Conservation (phyloP, 305 asterid species). For the Solanum hybrid region DNA sequence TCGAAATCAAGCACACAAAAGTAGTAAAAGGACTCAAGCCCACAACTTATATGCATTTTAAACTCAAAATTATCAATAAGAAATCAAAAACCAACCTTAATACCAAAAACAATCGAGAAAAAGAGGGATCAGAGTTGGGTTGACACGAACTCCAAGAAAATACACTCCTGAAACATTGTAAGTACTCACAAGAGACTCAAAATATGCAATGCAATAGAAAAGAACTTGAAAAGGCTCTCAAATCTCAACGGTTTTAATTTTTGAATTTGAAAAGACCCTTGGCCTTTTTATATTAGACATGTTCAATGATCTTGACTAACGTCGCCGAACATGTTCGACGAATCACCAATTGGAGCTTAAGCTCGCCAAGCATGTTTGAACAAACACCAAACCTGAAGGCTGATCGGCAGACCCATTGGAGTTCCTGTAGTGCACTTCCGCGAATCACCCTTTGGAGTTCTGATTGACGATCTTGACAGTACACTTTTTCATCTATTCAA, state of each 20-base stretch:
- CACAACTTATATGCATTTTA: not conserved
- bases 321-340: not conserved
- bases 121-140: not conserved
- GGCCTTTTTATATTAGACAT: not conserved
- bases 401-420: not conserved
- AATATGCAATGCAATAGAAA: not conserved
- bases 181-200: not conserved
- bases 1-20: not conserved
- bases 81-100: not conserved
- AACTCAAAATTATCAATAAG: not conserved
- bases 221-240: too few relatives aligned
- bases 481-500: not conserved
- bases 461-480: not conserved
- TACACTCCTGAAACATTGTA: not conserved
- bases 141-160: not conserved
- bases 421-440: not conserved
- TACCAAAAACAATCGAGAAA: not conserved
- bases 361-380: not conserved
- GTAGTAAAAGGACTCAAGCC: not conserved
- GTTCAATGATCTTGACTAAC: not conserved
- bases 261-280: not conserved
- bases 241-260: too few relatives aligned
- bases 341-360: not conserved
- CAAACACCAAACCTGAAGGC: not conserved
- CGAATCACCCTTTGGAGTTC: not conserved